phyloP scores from a whole-genome alignment of 2,329 filamentous ascomycete genomes.

The Aspergillus viridinutans region DNA sequence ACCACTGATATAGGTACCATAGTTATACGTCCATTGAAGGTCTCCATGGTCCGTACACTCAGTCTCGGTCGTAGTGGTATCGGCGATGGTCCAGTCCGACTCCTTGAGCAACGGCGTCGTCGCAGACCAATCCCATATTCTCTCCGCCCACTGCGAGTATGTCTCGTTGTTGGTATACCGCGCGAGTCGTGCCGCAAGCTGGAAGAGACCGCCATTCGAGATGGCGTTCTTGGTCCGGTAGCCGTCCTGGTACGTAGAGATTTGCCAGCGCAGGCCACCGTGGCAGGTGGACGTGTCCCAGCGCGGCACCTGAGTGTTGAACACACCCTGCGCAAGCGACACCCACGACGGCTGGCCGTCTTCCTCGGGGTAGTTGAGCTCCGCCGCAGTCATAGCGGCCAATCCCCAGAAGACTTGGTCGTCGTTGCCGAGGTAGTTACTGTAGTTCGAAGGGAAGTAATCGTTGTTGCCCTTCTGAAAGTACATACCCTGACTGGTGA shows the following conservation, averaged over 20 bases:
- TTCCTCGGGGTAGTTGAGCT: slow-evolving; percentile 70
- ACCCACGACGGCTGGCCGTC: slow-evolving; percentile 68
- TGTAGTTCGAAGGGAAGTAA: slow-evolving; percentile 66
- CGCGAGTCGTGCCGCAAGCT: slow-evolving; percentile 63
- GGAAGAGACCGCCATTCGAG: slow-evolving; percentile 56
- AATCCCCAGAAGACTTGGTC: slow-evolving; percentile 79
- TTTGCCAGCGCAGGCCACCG: slow-evolving; percentile 82
- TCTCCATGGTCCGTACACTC: slow-evolving; percentile 52
- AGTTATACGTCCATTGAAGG: slow-evolving; percentile 57
- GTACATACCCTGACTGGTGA: slow-evolving; percentile 64
- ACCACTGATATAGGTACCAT: slow-evolving; percentile 54
- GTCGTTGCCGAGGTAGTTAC: slow-evolving; percentile 48
- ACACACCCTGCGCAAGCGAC: slow-evolving; percentile 71
- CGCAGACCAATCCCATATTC: slow-evolving; percentile 57
- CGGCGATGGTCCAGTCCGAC: slow-evolving; percentile 53
- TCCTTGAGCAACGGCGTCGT: slow-evolving; percentile 50
- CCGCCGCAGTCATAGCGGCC: slow-evolving; percentile 72
- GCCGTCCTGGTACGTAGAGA: slow-evolving; percentile 72
- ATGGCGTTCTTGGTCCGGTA: slow-evolving; percentile 57
- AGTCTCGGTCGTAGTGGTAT: slow-evolving; percentile 47
- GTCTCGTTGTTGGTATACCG: slow-evolving; percentile 75
- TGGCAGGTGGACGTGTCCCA: slow-evolving; percentile 66
- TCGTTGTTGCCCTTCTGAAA: slow-evolving; percentile 71
- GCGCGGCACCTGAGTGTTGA: slow-evolving; percentile 69
- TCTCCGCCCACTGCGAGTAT: slow-evolving; percentile 74